Base-by-base conservation (phyloP, 2,329 filamentous ascomycete species). In the Ciborinia camelliae region DNA sequence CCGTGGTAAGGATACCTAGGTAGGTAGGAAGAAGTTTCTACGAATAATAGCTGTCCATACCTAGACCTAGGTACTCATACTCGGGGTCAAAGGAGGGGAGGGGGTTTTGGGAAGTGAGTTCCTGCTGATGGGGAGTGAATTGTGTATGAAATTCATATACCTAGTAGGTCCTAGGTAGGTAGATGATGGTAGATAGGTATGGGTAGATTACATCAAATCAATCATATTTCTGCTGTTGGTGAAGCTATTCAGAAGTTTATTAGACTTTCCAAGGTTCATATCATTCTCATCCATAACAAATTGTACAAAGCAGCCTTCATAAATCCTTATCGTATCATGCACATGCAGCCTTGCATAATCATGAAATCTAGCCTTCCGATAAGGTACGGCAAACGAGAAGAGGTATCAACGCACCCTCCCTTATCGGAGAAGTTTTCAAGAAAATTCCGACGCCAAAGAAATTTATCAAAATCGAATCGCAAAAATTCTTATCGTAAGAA, bases 391-490 rank as follows among this genome's bases (percentile, higher is more conserved):
- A 30, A 41, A 0, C 32, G 18, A 37, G 14, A 5, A 26, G 12
- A 18, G 1, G 10, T 3, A 26, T n/a, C 18, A 41, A 30, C 43
- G 62, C 52, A 48, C n/a, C n/a, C n/a, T n/a, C n/a, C 60, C 32
- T 51, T 8, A 18, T 63, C 62, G 62, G 62, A 50, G 20, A 26
- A 51, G 14, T 35, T 26, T 23, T 18, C 23, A 50, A 37, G 4
- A 39, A 60, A 48, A 28, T 41, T 50, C 62, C 62, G 62, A 63
- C 52, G 51, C 43, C 62, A 58, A 59, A 59, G 62, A 63, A 63
- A 63, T 58, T 63, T 63, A 63, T 58, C 52, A 63, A 63, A 62
- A 62, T 45, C 50, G 28, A 62, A 57, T 57, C 51, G 61, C 51
- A 58, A 63, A 63, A 58, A 41, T 35, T 63, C 62, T 58, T 58